phyloP scores from a whole-genome alignment of 2,329 filamentous ascomycete species.

The Penicillium sp. region DNA sequence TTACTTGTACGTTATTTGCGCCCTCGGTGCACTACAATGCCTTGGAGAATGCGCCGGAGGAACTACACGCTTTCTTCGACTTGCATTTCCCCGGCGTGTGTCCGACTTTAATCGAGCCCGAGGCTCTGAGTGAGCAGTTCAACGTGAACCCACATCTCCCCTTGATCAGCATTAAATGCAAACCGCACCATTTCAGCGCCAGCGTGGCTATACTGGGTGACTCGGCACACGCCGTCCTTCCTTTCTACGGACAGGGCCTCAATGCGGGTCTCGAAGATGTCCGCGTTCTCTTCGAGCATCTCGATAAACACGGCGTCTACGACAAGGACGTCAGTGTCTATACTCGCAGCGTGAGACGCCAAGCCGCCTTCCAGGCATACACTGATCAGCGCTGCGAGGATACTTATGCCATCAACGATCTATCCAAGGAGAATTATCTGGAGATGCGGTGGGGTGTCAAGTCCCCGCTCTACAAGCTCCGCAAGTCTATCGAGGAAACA shows the following conservation, averaged over 20 bases:
- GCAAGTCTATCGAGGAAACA: conserved; percentile 85
- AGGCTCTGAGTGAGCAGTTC: conserved; percentile 75
- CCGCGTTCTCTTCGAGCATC: conserved; percentile 77
- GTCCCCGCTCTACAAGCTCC: conserved; percentile 73
- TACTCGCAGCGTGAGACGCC: conserved; percentile 48
- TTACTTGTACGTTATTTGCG: conserved; percentile 93
- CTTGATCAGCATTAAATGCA: conserved; percentile 90
- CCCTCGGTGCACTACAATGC: conserved; percentile 69
- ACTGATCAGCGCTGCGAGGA: conserved; percentile 73
- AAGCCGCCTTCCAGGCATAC: conserved; percentile 70
- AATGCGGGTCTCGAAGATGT: conserved; percentile 96
- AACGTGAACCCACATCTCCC: conserved; percentile 83
- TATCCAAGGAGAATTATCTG: conserved; percentile 86
- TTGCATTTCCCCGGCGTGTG: conserved; percentile 82
- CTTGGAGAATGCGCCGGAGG: conserved; percentile 65
- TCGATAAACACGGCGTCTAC: conserved; percentile 68
- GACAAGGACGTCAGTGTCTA: conserved; percentile 40
- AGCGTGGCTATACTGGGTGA: conserved; percentile 87
- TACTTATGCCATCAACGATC: conserved; percentile 86
- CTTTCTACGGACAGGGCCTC: conserved; percentile 98
- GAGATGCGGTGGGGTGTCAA: conserved; percentile 91
- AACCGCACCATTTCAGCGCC: conserved; percentile 78
- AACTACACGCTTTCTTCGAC: conserved; percentile 85
- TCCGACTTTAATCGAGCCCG: conserved; percentile 60
- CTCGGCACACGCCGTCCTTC: conserved; percentile 95